Percentiles rank a stretch among this genome's conserved stretches.
These are phyloP conservation scores for Mucor sp. DNA, from an alignment of 371 early-diverging fungal genomes.

Conservation along the genomic window DNA sequence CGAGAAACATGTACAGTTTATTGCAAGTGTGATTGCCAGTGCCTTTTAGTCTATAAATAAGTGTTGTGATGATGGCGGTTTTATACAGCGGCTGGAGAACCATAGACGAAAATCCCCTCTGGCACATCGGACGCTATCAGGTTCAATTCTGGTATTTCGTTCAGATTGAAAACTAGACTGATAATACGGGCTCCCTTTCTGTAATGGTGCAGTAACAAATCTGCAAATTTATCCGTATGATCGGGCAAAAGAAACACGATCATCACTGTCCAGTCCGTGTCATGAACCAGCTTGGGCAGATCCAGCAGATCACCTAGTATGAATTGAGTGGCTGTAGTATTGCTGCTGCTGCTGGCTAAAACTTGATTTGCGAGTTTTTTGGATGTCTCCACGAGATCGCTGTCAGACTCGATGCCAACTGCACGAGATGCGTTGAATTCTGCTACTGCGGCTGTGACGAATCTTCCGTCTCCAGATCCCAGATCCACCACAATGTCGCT, in stretches of 20 bases:
- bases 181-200: slow-evolving; percentile 57
- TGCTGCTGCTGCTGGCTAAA: slow-evolving; percentile 7
- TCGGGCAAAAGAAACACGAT: slow-evolving; percentile 63
- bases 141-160: slow-evolving; percentile 51
- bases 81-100: slow-evolving; percentile 1
- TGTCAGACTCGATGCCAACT: slow-evolving; percentile 62
- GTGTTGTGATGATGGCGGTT: not conserved
- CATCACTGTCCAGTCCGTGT: slow-evolving; percentile 52
- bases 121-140: slow-evolving; percentile 46
- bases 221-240: slow-evolving; percentile 57
- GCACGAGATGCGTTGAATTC: slow-evolving; percentile 50
- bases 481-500: slow-evolving; percentile 59
- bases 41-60: not conserved
- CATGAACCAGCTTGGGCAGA: slow-evolving; percentile 32
- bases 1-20: slow-evolving; percentile 5
- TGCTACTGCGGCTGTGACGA: slow-evolving; percentile 57
- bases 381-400: slow-evolving; percentile 47
- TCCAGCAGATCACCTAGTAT: slow-evolving; percentile 51
- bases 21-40: not conserved
- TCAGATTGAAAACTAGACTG: slow-evolving; percentile 60
- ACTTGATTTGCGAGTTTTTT: slow-evolving; percentile 40
- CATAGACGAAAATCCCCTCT: slow-evolving; percentile 61
- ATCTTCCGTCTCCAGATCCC: slow-evolving; percentile 70
- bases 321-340: slow-evolving; percentile 32
- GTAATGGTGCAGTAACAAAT: slow-evolving; percentile 53